Evolutionary conservation across 352 stramenopile genomes (phyloP).

Genomic region (Phytopythium chamaehyphon): DNA sequence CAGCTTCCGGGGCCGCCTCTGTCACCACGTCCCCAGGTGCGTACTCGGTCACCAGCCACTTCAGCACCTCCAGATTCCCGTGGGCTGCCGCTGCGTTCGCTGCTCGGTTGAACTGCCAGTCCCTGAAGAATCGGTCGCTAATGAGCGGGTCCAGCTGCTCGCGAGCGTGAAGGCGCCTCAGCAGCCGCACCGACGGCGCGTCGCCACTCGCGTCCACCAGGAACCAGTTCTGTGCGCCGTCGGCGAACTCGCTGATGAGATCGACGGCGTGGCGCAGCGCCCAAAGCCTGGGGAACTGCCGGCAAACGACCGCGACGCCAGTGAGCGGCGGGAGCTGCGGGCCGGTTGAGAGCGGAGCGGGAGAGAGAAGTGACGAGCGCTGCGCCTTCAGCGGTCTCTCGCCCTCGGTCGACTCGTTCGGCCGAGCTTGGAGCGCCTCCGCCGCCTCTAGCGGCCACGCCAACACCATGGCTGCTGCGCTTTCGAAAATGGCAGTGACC

Average conservation of each 20-base stretch:
- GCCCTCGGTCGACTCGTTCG: too few relatives aligned
- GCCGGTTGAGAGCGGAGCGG: neutral
- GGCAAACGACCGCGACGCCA: neutral
- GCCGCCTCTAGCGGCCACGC: too few relatives aligned
- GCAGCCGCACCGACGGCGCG: neutral
- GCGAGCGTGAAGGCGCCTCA: neutral
- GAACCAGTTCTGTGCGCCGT: neutral
- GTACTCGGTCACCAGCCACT: constrained; percentile 1
- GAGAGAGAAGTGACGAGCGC: too few relatives aligned
- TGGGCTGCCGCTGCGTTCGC: neutral
- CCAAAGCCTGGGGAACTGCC: neutral
- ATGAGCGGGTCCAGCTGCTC: neutral
- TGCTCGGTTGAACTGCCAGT: neutral
- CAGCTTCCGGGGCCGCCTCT: neutral
- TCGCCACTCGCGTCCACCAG: neutral
- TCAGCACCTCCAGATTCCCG: neutral
- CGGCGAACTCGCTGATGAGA: neutral
- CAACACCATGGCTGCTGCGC: too few relatives aligned
- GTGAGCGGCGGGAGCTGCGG: neutral
- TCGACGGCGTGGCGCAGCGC: neutral
- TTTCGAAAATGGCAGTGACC: too few relatives aligned
- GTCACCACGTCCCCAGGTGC: neutral
- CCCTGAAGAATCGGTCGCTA: neutral
- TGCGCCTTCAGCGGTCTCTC: too few relatives aligned
- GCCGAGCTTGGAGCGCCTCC: too few relatives aligned